phyloP scores from a whole-genome alignment of 768 basidiomycete genomes.

The Hemileccinum rubropunctum region DNA sequence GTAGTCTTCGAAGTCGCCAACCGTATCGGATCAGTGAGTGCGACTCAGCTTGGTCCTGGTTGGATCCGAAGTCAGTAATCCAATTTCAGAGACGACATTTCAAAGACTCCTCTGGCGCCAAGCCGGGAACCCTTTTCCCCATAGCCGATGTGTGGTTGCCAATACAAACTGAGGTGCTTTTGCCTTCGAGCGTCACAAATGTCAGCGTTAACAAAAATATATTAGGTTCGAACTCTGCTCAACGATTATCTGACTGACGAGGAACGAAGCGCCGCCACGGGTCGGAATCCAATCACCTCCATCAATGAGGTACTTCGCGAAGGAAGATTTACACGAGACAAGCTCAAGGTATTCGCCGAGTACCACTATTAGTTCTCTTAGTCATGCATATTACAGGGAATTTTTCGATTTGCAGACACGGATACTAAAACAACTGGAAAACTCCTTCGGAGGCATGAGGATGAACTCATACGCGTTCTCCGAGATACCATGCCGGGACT shows the following conservation, averaged over 20 bases:
- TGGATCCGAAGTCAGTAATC: background rate
- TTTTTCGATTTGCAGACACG: constrained; percentile 92
- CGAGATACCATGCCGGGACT: constrained; percentile 94
- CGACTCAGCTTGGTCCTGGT: background rate
- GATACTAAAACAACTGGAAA: constrained; percentile 71
- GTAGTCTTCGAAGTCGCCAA: constrained; percentile 89
- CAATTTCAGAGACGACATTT: constrained; percentile 77
- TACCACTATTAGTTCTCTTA: background rate
- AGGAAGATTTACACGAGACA: constrained; percentile 76
- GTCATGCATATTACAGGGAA: constrained; percentile 47
- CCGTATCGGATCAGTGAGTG: constrained; percentile 84
- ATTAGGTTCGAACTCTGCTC: constrained; percentile 77
- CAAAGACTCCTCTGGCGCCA: constrained; percentile 79
- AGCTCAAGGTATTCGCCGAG: constrained; percentile 55
- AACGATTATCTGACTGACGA: constrained; percentile 93
- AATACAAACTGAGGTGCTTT: constrained; percentile 78
- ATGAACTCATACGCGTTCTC: constrained; percentile 77
- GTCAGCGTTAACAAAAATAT: constrained; percentile 3
- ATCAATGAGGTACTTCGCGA: constrained; percentile 93
- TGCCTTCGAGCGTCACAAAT: background rate
- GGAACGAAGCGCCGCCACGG: constrained; percentile 71
- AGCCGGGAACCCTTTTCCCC: constrained; percentile 75
- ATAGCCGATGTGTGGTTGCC: constrained; percentile 85
- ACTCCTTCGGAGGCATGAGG: constrained; percentile 72
- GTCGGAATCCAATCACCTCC: constrained; percentile 85